Percentiles rank a stretch among this genome's conserved stretches.
These are phyloP conservation scores for Quercus robur DNA, from an alignment of 306 rosid genomes.

Conservation along the genomic window DNA sequence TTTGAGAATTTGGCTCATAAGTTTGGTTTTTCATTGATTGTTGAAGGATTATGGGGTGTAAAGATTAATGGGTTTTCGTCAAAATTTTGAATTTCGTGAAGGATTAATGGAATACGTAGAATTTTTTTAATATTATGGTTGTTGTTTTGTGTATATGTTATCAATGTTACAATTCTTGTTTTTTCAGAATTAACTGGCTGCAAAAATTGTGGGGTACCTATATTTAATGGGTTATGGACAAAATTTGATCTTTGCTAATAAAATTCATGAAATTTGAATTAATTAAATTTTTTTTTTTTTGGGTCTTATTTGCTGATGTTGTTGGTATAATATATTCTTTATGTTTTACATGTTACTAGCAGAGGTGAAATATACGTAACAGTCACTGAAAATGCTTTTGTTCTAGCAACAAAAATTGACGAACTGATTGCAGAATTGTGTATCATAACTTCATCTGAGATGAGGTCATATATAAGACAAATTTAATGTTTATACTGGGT, in stretches of 20 bases:
- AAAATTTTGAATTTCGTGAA: conserved; percentile 15
- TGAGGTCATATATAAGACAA: not conserved
- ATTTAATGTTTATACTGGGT: too few relatives aligned
- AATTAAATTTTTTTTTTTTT: not conserved
- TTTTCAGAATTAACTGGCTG: not conserved
- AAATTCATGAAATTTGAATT: not conserved
- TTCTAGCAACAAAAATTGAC: not conserved
- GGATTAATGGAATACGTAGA: conserved; percentile 3
- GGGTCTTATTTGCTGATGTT: not conserved
- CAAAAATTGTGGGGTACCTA: not conserved
- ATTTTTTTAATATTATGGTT: not conserved
- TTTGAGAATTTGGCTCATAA: conserved; percentile 14
- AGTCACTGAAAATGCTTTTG: not conserved
- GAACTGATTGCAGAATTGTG: not conserved
- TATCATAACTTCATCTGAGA: not conserved
- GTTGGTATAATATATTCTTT: not conserved
- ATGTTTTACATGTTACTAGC: not conserved
- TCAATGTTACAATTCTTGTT: not conserved
- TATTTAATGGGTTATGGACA: not conserved
- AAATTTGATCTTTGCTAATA: not conserved
- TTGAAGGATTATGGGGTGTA: not conserved
- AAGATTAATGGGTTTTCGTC: conserved; percentile 29
- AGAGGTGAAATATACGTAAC: not conserved
- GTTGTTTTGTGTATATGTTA: not conserved
- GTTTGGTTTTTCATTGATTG: conserved; percentile 9